These are phyloP conservation scores for Cajanus cajan DNA, from an alignment of 306 rosid genomes.

Conservation along the genomic window DNA sequence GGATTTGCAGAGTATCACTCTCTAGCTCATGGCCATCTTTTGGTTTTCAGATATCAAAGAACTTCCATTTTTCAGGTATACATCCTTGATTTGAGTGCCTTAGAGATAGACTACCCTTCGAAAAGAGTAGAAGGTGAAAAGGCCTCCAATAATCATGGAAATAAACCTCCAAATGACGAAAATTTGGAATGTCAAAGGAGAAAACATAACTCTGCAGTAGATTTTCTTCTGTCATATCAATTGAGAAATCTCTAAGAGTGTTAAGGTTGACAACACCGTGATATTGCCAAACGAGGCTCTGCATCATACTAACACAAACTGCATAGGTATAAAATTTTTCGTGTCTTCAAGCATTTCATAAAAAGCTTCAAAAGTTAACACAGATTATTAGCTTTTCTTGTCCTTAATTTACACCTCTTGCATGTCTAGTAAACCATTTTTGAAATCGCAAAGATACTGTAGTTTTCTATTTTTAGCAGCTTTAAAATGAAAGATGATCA, in stretches of 20 bases:
- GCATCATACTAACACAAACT: neutral
- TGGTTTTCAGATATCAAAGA: constrained; percentile 16
- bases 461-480: neutral
- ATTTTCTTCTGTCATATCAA: neutral
- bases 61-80: neutral
- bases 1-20: constrained; percentile 33
- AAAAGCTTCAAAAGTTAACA: neutral
- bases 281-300: neutral
- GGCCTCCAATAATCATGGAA: neutral
- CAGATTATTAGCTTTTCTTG: neutral
- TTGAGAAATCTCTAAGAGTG: neutral
- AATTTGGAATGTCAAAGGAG: neutral
- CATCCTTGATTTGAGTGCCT: neutral
- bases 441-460: too few relatives aligned
- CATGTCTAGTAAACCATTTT: too few relatives aligned
- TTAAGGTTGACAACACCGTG: neutral
- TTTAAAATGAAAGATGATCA: neutral
- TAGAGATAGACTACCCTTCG: constrained; percentile 12
- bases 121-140: neutral
- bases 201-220: neutral
- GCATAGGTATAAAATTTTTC: neutral
- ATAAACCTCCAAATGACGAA: neutral
- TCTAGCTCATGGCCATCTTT: constrained; percentile 23
- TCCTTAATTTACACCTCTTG: neutral
- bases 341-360: neutral